Evolutionary conservation across 192 early-diverging fungal genomes (phyloP).

Genomic region (Blastocladiella britannica): DNA sequence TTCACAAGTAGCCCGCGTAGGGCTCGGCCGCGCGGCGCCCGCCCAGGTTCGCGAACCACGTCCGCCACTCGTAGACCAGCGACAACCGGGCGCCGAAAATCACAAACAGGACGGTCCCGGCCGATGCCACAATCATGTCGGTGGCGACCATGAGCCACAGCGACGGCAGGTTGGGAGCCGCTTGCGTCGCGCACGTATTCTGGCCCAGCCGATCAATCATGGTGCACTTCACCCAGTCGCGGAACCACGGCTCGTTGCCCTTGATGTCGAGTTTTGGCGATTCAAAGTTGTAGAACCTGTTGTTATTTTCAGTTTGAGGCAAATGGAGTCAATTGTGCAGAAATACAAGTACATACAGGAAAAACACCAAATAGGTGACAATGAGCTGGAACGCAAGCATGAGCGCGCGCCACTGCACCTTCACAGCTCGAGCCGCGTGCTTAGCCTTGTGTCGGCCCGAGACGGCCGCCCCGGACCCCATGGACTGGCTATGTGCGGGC

Average conservation of each 20-base stretch:
- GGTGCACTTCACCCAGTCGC: background rate
- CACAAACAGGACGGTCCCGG: background rate
- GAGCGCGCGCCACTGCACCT: background rate
- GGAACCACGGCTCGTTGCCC: background rate
- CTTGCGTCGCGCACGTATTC: background rate
- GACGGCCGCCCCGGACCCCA: too few species aligned
- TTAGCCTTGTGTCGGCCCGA: too few species aligned
- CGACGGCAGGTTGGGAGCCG: background rate
- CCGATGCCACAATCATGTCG: background rate
- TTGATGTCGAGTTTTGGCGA: too few species aligned
- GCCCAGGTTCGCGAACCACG: background rate
- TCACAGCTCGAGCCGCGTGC: background rate
- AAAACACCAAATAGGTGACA: too few species aligned
- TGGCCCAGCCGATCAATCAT: background rate
- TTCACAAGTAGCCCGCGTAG: background rate
- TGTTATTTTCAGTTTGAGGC: too few species aligned
- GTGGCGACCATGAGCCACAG: background rate
- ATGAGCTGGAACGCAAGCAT: background rate
- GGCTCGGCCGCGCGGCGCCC: background rate
- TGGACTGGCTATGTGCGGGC: too few species aligned
- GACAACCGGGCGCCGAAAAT: background rate
- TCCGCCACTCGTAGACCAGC: background rate
- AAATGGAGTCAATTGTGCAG: too few species aligned
- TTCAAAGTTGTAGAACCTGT: too few species aligned
- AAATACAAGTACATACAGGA: too few species aligned